Base-by-base conservation (phyloP, 352 stramenopile species). In the Pythium monospermum region DNA sequence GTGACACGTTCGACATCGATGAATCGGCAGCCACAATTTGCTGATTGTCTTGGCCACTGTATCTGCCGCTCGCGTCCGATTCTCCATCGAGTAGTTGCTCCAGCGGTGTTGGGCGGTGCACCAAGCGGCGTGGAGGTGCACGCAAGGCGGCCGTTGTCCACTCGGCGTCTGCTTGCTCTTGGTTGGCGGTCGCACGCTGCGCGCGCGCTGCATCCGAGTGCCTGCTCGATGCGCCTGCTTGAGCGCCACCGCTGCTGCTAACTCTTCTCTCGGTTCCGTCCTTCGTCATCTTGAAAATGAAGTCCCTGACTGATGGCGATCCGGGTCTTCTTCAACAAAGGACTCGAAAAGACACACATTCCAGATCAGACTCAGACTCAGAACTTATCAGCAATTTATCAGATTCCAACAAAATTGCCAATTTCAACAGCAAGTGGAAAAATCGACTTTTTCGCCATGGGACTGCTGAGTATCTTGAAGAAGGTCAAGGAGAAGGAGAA, bases 401-500 rank as follows among this genome's bases (percentile, higher is more conserved):
- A n/a, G n/a, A n/a, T n/a, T n/a, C n/a, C n/a, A n/a, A n/a, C n/a
- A n/a, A n/a, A n/a, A n/a, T n/a, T n/a, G n/a, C n/a, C n/a, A n/a
- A n/a, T n/a, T n/a, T n/a, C n/a, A n/a, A n/a, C n/a, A n/a, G n/a
- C n/a, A 37, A 39, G 25, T 7, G 16, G 27, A 7, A 23, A 22
- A 30, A 53, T n/a, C 28, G 15, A 49, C 26, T 13, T 5, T 13
- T 18, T 6, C 31, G 52, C 35, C 3, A 97, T 97, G 90, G 90
- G 90, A 18, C 67, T 97, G 61, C 65, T 97, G 39, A 96, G 84
- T 62, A 96, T 97, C 68, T 75, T 98, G 48, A 95, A 96, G 72
- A 98, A 99, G 79, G 88, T 99, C 52, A 99, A 99, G 78, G 87
- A 98, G 69, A 99, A 99, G 70, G 97, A 99, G 68, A 98, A 98